These are phyloP conservation scores for Aspergillus conjunctus DNA, from an alignment of 495 filamentous ascomycete genomes.

Conservation along the genomic window DNA sequence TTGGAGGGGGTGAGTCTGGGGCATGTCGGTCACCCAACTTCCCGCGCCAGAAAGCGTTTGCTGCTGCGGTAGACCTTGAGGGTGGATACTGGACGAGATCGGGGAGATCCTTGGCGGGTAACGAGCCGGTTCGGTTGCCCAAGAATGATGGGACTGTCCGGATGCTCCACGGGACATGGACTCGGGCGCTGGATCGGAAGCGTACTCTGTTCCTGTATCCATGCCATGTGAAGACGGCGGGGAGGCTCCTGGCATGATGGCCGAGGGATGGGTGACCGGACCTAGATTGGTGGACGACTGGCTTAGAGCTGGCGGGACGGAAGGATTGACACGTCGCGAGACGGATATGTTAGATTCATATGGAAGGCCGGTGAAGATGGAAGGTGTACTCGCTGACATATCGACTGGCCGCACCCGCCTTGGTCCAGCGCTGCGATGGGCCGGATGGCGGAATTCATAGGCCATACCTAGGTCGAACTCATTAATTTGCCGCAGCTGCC, in stretches of 20 bases:
- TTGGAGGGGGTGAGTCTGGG: neutral
- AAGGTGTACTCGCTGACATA: conserved; percentile 37
- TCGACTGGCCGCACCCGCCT: conserved; percentile 27
- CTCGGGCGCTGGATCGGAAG: conserved; percentile 35
- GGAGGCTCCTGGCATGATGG: conserved; percentile 42
- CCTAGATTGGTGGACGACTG: conserved; percentile 14
- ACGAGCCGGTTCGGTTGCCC: conserved; percentile 42
- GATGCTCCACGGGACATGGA: conserved; percentile 40
- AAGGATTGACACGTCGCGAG: conserved; percentile 20
- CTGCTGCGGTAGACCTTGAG: conserved; percentile 21
- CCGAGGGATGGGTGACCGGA: conserved; percentile 39
- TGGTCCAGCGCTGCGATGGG: conserved; percentile 31
- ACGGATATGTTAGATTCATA: conserved; percentile 37
- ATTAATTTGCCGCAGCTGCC: conserved; percentile 20
- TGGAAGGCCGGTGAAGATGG: conserved; percentile 28
- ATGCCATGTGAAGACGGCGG: conserved; percentile 27
- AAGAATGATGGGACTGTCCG: conserved; percentile 40
- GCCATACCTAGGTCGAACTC: conserved; percentile 31
- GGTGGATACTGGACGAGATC: conserved; percentile 17
- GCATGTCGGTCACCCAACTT: conserved; percentile 28
- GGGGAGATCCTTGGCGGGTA: conserved; percentile 35
- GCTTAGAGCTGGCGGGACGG: conserved; percentile 8
- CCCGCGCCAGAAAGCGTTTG: conserved; percentile 26
- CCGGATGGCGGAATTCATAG: conserved; percentile 29
- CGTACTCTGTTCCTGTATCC: conserved; percentile 23